Base-by-base conservation (phyloP, 352 stramenopile species). In the Phytophthora hybrid region DNA sequence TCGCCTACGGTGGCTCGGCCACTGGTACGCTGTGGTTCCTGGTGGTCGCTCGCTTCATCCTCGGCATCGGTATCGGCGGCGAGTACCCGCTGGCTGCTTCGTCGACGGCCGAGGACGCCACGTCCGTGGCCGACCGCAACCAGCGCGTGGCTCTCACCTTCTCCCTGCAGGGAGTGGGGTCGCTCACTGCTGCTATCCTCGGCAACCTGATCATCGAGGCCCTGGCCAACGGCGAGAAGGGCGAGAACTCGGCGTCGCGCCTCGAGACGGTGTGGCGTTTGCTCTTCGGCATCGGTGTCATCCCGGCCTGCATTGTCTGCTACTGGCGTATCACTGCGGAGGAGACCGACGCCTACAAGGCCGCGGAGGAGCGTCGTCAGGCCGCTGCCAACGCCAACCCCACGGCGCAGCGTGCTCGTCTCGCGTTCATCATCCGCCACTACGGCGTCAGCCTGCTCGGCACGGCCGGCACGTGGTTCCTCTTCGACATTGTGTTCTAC, bases 401-500 rank as follows among this genome's bases (percentile, higher is more conserved):
- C 13, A 70, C 46, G 5, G 39, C 57, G 9, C 19, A 26, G 41
- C 46, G 23, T n/a, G 55, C 73, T 49, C 57, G 54, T 41, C 26
- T 91, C 9, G 23, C 19, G 4, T 87, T 91, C 69, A 87, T 92
- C 31, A 26, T 87, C 18, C 73, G 72, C 6, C 63, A 92, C 71
- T 91, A 91, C 66, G 74, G 83, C 16, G 60, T 70, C 18, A 71
- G 76, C 13, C 69, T 97, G 6, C 37, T 95, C 5, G 90, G 88
- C 1, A 93, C 84, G 44, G 88, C 90, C 0, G 87, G 84, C 63
- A 85, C 85, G 56, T 97, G 90, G 89, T 95, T 97, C 71, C 82
- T 96, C 11, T 94, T 95, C 66, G 90, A 96, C 66, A 90, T 97
- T 59, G 83, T 93, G 2, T 95, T 91, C 59, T 93, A 92, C 68